Percentiles rank a stretch among this genome's conserved stretches.
These are phyloP conservation scores for Ophiostoma sp. DNA, from an alignment of 2,329 filamentous ascomycete genomes.

Conservation along the genomic window DNA sequence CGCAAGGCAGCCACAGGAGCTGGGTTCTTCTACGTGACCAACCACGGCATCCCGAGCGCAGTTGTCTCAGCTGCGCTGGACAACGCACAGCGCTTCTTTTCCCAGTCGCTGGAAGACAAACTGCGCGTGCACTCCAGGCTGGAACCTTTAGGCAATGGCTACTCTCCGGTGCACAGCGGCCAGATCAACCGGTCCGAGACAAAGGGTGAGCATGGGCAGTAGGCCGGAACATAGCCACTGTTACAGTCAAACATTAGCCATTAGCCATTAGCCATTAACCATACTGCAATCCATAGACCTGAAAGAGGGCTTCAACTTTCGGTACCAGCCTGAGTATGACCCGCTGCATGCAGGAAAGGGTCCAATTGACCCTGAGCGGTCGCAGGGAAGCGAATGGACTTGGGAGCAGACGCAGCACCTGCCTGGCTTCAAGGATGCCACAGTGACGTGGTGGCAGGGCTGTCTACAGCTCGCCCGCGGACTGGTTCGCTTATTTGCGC, in stretches of 20 bases:
- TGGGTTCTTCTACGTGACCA: conserved; percentile 29
- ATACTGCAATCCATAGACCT: conserved; percentile 18
- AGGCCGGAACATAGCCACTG: no score
- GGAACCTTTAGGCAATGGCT: conserved; percentile 27
- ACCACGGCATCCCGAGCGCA: conserved; percentile 28
- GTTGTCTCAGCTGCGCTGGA: conserved; percentile 21
- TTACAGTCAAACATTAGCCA: no score
- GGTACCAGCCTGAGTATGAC: conserved; percentile 27
- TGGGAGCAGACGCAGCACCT: conserved; percentile 29
- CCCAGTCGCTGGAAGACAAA: conserved; percentile 27
- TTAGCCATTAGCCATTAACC: not conserved
- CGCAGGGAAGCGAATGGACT: conserved; percentile 27
- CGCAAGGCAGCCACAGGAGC: conserved; percentile 27
- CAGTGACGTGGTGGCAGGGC: conserved; percentile 28
- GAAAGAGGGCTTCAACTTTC: conserved; percentile 30
- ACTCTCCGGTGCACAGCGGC: conserved; percentile 24
- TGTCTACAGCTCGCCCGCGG: conserved; percentile 26
- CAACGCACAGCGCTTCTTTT: conserved; percentile 26
- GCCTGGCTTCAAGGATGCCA: conserved; percentile 26
- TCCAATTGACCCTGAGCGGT: not conserved
- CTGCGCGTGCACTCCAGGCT: conserved; percentile 23
- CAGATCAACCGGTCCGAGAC: conserved; percentile 27
- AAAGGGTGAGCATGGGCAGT: conserved; percentile 12
- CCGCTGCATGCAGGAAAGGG: conserved; percentile 21
- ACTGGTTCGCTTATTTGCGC: conserved; percentile 28